Evolutionary conservation across 306 rosid species (phyloP).

Genomic region (Psophocarpus tetragonolobus): DNA sequence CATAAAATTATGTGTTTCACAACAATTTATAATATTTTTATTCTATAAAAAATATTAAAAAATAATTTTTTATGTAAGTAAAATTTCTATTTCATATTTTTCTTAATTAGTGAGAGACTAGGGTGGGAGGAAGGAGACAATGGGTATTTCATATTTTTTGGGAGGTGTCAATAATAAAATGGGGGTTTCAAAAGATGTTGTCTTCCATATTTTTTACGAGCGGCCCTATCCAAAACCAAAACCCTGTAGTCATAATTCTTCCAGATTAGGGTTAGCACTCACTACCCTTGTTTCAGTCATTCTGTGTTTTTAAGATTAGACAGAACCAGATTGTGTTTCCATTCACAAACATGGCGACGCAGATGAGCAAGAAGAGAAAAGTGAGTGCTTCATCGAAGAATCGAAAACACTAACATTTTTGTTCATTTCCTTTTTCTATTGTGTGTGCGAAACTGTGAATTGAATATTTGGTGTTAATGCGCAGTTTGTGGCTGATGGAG

Average conservation of each 20-base stretch:
- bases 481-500: constrained; percentile 19
- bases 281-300: neutral
- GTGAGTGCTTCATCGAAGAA: accelerated
- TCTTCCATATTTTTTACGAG: no score
- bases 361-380: constrained; percentile 19
- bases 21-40: no score
- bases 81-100: no score
- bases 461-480: neutral
- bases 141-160: no score
- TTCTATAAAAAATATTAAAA: no score
- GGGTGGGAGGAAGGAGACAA: no score
- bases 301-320: neutral
- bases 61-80: no score
- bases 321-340: neutral
- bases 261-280: neutral
- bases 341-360: neutral
- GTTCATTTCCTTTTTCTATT: neutral
- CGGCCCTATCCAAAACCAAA: neutral
- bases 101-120: no score
- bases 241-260: neutral
- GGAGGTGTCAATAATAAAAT: no score
- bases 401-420: neutral
- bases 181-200: no score
- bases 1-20: no score
- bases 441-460: neutral